Conservation (phyloP, 2,329 filamentous ascomycete species). For the Hypoxylon rubiginosum region DNA sequence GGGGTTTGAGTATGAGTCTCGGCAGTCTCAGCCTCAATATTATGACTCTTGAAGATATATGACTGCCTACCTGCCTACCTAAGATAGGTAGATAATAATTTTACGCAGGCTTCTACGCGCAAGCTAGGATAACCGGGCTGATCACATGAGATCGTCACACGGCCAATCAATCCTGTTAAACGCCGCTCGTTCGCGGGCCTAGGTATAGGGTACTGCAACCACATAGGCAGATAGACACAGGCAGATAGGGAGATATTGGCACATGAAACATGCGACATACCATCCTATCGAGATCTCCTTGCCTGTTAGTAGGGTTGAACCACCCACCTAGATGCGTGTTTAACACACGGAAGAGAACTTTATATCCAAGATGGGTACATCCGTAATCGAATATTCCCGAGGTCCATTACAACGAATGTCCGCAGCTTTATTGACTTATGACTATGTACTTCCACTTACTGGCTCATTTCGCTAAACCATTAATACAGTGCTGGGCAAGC, state of each 20-base stretch:
- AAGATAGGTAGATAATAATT: background rate
- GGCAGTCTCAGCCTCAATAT: background rate
- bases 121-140: background rate
- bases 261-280: slow-evolving; percentile 4
- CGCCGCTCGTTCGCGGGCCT: background rate
- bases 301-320: background rate
- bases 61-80: too few relatives aligned
- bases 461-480: slow-evolving; percentile 12
- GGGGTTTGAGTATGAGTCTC: background rate
- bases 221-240: too few relatives aligned
- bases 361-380: background rate
- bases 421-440: too few relatives aligned
- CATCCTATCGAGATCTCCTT: slow-evolving; percentile 11
- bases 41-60: background rate
- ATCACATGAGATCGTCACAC: slow-evolving; percentile 17
- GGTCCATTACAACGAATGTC: background rate
- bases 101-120: background rate
- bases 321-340: background rate
- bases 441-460: slow-evolving; percentile 13
- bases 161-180: slow-evolving; percentile 22
- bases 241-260: slow-evolving; percentile 10
- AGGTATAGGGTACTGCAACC: background rate
- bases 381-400: background rate
- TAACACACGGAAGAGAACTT: background rate
- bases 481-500: slow-evolving; percentile 30